Percentiles rank a stretch among this genome's conserved stretches.
Conservation (phyloP, 306 rosid species). For the Bauhinia variegata region DNA sequence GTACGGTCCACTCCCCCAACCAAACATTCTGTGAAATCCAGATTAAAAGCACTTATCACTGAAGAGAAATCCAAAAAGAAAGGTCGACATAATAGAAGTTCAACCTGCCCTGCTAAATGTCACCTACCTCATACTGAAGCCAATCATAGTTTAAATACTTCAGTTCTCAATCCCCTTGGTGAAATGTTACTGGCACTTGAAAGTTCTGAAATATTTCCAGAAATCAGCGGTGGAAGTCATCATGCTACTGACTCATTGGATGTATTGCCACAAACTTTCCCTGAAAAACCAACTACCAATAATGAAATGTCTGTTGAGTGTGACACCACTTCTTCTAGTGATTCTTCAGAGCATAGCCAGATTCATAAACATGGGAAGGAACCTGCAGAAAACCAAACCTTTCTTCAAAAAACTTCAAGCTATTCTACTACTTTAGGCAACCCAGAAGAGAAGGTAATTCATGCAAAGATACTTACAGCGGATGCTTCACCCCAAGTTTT, state of each 20-base stretch:
- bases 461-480: conserved; percentile 45
- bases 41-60: conserved; percentile 49
- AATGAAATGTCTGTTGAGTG: conserved; percentile 38
- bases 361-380: conserved; percentile 35
- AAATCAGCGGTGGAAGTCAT: conserved; percentile 37
- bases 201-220: conserved; percentile 34
- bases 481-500: conserved; percentile 56
- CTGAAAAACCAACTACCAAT: conserved; percentile 29
- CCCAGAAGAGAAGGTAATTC: conserved; percentile 40
- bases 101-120: conserved; percentile 55
- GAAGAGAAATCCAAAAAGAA: conserved; percentile 56
- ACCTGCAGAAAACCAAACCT: background rate
- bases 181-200: conserved; percentile 34
- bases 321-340: conserved; percentile 34
- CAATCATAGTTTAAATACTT: conserved; percentile 41
- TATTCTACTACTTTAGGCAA: background rate
- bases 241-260: conserved; percentile 33
- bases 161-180: conserved; percentile 40
- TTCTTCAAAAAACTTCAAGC: conserved; percentile 6
- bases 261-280: conserved; percentile 25
- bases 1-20: conserved; percentile 29
- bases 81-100: conserved; percentile 53
- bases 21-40: conserved; percentile 52
- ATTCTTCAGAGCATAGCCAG: conserved; percentile 3
- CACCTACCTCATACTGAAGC: conserved; percentile 31